Base-by-base conservation (phyloP, 2,329 filamentous ascomycete genomes). In the Phaeoacremonium minimum region DNA sequence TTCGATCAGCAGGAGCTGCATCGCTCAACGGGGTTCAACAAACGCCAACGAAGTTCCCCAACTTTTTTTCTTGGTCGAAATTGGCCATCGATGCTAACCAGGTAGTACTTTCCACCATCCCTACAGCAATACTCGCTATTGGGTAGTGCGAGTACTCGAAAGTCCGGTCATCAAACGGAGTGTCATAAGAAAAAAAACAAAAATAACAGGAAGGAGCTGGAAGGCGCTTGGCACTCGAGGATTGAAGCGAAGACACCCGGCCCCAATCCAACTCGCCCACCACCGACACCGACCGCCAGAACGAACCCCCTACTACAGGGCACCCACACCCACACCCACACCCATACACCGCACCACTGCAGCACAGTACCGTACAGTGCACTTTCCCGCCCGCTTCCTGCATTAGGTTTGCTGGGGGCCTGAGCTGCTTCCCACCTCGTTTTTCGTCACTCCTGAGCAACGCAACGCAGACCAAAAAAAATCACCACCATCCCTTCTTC, bases 11-110 rank as follows among this genome's bases (percentile, higher is more conserved):
- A 26, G 22, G 22, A 33, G 32, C 36, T 40, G 33, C 37, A 33
- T 33, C 36, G 41, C 48, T 51, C 48, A 50, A 50, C 48, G n/a
- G n/a, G 50, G 43, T 43, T 46, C 48, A 51, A 53, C 47, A 35
- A 50, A 38, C 36, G 36, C 33, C 38, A 38, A 39, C 22, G 44
- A 46, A 52, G 36, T 48, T 54, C 50, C 52, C 51, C 51, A 53
- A 55, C 50, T 51, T 46, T 52, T 53, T 50, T 32, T 28, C 18
- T 20, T 20, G 28, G 35, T 30, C 37, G n/a, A n/a, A n/a, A n/a
- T n/a, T n/a, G n/a, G n/a, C n/a, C n/a, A n/a, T n/a, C n/a, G n/a
- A n/a, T n/a, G n/a, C n/a, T n/a, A n/a, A n/a, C n/a, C n/a, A n/a
- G n/a, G n/a, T n/a, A n/a, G n/a, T n/a, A n/a, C n/a, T n/a, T n/a